phyloP scores from a whole-genome alignment of 306 rosid genomes.

The Trifolium subterraneum region DNA sequence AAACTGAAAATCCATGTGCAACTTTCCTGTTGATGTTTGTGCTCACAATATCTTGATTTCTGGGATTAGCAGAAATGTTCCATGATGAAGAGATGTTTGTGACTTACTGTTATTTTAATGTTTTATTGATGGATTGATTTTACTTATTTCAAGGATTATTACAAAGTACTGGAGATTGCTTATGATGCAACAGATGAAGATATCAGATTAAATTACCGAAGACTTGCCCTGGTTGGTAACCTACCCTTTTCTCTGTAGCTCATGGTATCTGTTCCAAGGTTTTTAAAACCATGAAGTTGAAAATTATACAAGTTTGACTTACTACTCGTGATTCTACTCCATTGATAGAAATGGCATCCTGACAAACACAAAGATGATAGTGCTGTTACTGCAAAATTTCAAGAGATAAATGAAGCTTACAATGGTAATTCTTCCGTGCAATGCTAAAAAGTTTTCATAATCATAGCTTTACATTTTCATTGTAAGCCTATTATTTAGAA shows the following conservation, averaged over 20 bases:
- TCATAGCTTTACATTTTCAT: neutral
- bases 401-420: slow-evolving; percentile 79
- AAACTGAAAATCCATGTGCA: no score
- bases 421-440: slow-evolving; percentile 52
- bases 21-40: no score
- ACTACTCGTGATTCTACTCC: slow-evolving; percentile 40
- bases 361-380: slow-evolving; percentile 70
- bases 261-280: neutral
- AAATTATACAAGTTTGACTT: slow-evolving; percentile 28
- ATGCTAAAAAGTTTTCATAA: neutral
- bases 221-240: slow-evolving; percentile 72
- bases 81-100: slow-evolving; percentile 10
- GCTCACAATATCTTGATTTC: neutral
- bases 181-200: slow-evolving; percentile 79
- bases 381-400: slow-evolving; percentile 68
- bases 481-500: slow-evolving; percentile 24
- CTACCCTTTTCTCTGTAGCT: slow-evolving; percentile 1
- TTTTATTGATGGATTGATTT: slow-evolving; percentile 27
- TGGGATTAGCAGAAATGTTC: neutral
- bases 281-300: slow-evolving; percentile 13
- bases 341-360: slow-evolving; percentile 81
- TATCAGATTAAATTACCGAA: slow-evolving; percentile 69
- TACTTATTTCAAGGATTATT: slow-evolving; percentile 60
- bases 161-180: slow-evolving; percentile 76
- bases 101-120: slow-evolving; percentile 25